Conservation (phyloP, 164 flowering plant species). For the Berberis vulgaris region DNA sequence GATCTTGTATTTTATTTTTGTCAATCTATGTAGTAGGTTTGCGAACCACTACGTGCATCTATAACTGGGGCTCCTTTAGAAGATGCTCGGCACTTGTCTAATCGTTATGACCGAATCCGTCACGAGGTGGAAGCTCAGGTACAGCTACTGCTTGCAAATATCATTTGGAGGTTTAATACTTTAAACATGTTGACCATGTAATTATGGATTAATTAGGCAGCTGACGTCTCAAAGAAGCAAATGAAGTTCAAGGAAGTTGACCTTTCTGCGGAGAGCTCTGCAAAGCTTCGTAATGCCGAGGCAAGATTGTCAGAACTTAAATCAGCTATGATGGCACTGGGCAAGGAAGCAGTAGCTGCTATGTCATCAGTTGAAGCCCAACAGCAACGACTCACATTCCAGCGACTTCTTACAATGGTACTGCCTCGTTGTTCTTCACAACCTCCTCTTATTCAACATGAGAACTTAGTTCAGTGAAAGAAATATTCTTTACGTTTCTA, state of each 20-base stretch:
- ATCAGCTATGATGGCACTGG: conserved; percentile 42
- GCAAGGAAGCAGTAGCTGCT: conserved; percentile 65
- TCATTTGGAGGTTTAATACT: conserved; percentile 2
- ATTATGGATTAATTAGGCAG: conserved; percentile 34
- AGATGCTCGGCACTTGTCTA: conserved; percentile 67
- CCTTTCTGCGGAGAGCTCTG: conserved; percentile 31
- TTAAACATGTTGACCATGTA: neutral
- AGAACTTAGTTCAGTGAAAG: neutral
- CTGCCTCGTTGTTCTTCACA: neutral
- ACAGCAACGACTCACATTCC: conserved; percentile 56
- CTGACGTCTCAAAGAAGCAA: conserved; percentile 52
- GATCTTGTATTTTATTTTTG: conserved; percentile 8
- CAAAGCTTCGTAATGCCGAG: conserved; percentile 56
- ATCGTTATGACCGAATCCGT: conserved; percentile 46
- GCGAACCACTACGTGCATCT: conserved; percentile 49
- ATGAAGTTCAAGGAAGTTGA: conserved; percentile 41
- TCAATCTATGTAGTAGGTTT: conserved; percentile 33
- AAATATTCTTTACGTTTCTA: neutral
- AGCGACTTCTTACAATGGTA: conserved; percentile 52
- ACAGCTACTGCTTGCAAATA: conserved; percentile 8
- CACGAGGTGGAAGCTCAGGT: conserved; percentile 77
- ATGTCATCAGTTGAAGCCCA: conserved; percentile 64
- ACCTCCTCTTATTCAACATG: neutral
- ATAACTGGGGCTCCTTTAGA: conserved; percentile 62
- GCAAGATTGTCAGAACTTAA: conserved; percentile 48